Evolutionary conservation across 1,139 yeast species (phyloP).

Genomic region (Scheffersomyces lignicola): DNA sequence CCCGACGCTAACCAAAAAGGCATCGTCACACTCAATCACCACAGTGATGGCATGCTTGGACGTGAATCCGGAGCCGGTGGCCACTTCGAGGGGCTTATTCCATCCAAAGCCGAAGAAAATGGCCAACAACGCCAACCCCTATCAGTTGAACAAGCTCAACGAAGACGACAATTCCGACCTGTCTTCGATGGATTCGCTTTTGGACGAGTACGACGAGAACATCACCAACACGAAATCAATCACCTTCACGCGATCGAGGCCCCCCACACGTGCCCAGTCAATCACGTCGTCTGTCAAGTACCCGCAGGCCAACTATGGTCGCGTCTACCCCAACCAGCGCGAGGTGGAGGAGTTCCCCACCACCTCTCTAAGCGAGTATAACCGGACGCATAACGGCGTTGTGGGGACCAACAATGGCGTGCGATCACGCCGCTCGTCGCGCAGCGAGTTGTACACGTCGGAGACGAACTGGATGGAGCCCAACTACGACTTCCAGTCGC

Average conservation of each 20-base stretch:
- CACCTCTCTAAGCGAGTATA: conserved; percentile 39
- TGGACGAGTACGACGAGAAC: conserved; percentile 53
- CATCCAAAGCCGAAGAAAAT: conserved; percentile 22
- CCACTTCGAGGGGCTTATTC: not conserved
- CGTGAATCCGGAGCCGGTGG: conserved; percentile 11
- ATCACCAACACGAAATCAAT: conserved; percentile 31
- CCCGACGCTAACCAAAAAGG: conserved; percentile 18
- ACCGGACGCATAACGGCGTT: conserved; percentile 23
- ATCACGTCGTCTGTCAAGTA: conserved; percentile 22
- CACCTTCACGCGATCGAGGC: conserved; percentile 23
- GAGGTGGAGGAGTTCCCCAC: conserved; percentile 29
- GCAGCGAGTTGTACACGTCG: conserved; percentile 41
- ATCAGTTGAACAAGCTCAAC: conserved; percentile 1
- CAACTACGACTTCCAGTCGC: conserved; percentile 11
- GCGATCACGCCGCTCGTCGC: conserved; percentile 38
- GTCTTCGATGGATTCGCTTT: conserved; percentile 52
- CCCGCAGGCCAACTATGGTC: conserved; percentile 2
- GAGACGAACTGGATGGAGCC: conserved; percentile 51
- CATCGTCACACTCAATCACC: conserved; percentile 25
- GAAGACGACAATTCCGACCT: conserved; percentile 27
- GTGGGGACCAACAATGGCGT: conserved; percentile 2
- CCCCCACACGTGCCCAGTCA: conserved; percentile 30
- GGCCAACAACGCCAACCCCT: conserved; percentile 1
- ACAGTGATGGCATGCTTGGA: conserved; percentile 36
- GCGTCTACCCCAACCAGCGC: conserved; percentile 10